Evolutionary conservation across 2,329 filamentous ascomycete genomes (phyloP).

Genomic region (Penicillium sp.): DNA sequence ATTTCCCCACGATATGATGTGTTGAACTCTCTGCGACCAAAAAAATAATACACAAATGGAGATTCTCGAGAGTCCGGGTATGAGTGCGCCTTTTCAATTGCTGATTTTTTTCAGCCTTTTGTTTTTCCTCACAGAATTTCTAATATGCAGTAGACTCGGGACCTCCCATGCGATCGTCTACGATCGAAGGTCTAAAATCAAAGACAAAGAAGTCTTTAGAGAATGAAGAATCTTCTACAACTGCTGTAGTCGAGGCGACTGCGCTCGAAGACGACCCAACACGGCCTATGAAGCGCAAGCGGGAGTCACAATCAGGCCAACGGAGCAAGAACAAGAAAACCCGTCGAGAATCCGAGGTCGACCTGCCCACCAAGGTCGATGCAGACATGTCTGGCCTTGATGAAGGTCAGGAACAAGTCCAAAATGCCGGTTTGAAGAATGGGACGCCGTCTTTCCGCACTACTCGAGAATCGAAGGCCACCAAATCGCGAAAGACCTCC

Average conservation of each 20-base stretch:
- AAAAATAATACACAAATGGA: background rate
- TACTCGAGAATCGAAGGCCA: background rate
- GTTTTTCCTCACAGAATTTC: background rate
- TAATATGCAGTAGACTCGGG: conserved; percentile 4
- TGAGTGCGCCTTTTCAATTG: background rate
- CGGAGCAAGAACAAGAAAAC: conserved; percentile 10
- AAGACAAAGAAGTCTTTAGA: conserved; percentile 9
- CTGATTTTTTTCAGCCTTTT: background rate
- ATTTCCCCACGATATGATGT: background rate
- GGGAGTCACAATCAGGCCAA: conserved; percentile 8
- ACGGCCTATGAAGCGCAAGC: conserved; percentile 25
- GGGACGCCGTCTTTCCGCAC: background rate
- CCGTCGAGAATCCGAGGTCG: conserved; percentile 7
- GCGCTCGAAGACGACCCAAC: conserved; percentile 5
- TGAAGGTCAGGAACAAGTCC: background rate
- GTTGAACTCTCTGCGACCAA: background rate
- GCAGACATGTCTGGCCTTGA: background rate
- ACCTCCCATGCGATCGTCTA: background rate
- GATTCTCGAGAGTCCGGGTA: conserved; percentile 1
- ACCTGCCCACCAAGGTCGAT: background rate
- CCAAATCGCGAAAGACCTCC: background rate
- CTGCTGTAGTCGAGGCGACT: background rate
- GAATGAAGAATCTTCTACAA: background rate
- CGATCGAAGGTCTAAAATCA: conserved; percentile 2
- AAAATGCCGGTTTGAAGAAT: background rate